Base-by-base conservation (phyloP, 768 basidiomycete species). In the Neoboletus brunneissimus region DNA sequence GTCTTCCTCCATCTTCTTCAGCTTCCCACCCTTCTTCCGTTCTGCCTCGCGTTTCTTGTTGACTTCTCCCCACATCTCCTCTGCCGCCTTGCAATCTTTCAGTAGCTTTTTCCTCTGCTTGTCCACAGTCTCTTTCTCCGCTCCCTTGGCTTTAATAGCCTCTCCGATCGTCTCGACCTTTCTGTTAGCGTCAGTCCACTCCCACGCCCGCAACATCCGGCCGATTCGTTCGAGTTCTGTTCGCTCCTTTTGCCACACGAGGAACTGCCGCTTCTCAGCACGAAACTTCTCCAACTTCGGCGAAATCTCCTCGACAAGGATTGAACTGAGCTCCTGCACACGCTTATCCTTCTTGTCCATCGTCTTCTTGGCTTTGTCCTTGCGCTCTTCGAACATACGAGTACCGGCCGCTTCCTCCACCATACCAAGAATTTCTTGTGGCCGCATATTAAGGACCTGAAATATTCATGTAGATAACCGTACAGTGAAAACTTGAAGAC, bases 351-450 rank as follows among this genome's bases (percentile, higher is more conserved):
- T 98, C 81, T 96, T 98, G 25, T 81, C 81, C 89, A 99, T 99
- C 0, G 92, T 97, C 73, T 90, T 93, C 67, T 88, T 83, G 8
- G 96, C 95, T 71, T 97, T 97, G 69, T 97, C 94, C 69, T 98
- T 99, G 18, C 91, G 85, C 52, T 98, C 96, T 70, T 99, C 97
- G 66, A 98, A 99, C 97, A 98, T 98, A 27, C 94, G 87, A 29
- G 97, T 99, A 7, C 97, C 97, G 0, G 95, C 93, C 0, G 97
- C 97, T 71, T 99, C 97, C 72, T 98, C 97, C 3, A 98, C 91
- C 91, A 99, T 96, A 1, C 94, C 93, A 13, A 99, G 81, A 57
- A 98, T 96, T 71, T 99, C 97, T 77, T 90, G 89, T 0, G 97
- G 95, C 25, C 92, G 88, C 97, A 99, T 98, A 73, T 98, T 98